phyloP scores from a whole-genome alignment of 495 filamentous ascomycete genomes.

The Lasiosphaeria hispida region DNA sequence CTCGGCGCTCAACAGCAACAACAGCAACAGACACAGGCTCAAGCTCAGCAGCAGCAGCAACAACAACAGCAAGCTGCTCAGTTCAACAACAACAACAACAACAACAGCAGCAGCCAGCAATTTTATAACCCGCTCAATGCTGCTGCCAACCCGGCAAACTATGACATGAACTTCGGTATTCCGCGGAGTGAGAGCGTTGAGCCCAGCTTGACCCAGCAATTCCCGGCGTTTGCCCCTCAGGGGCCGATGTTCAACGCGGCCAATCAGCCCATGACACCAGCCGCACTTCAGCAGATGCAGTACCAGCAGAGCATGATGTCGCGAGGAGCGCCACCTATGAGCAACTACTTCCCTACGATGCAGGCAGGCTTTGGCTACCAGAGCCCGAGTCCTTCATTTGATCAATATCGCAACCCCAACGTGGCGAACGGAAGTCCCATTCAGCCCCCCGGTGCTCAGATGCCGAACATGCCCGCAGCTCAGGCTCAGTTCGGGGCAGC shows the following conservation, averaged over 20 bases:
- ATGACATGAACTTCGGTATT: conserved; percentile 48
- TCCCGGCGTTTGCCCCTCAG: conserved; percentile 49
- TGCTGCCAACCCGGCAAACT: conserved; percentile 30
- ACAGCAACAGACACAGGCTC: conserved; percentile 18
- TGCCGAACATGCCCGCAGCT: conserved; percentile 26
- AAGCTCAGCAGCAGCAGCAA: conserved; percentile 22
- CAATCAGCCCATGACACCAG: conserved; percentile 47
- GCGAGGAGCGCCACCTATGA: conserved; percentile 49
- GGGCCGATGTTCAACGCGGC: conserved; percentile 51
- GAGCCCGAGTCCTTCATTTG: conserved; percentile 42
- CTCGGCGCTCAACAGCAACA: conserved; percentile 35
- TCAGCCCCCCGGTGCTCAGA: conserved; percentile 35
- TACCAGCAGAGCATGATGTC: conserved; percentile 59
- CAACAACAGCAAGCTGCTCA: conserved; percentile 29
- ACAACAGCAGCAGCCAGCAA: conserved; percentile 27
- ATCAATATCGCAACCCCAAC: conserved; percentile 49
- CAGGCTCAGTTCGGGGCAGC: conserved; percentile 42
- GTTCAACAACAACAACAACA: conserved; percentile 20
- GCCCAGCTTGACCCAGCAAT: conserved; percentile 50
- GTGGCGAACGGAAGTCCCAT: conserved; percentile 47
- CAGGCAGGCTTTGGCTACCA: conserved; percentile 49
- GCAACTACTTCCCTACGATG: conserved; percentile 50
- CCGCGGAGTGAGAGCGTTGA: conserved; percentile 59
- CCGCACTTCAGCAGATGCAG: conserved; percentile 54
- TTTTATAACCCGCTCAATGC: conserved; percentile 45